Evolutionary conservation across 305 asterid species (phyloP), one percentile per base, ranked within the genome.

Genomic region (Fraxinus velutina): DNA sequence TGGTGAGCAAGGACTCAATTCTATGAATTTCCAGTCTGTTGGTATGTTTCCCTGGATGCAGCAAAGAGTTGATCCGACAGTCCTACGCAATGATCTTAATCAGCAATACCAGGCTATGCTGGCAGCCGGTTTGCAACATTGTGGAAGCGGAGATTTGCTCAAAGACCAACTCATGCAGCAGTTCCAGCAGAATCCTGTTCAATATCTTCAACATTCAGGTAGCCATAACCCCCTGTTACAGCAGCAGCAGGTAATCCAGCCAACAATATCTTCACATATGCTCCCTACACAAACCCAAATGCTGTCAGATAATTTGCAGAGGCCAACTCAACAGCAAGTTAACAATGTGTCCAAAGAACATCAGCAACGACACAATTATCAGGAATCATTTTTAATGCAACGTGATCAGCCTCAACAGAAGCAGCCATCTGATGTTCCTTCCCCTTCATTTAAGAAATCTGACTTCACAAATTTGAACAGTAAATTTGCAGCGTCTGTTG

Each of bases 11-110:
- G 97, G 97, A 39, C 89, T 90, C 84, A 92, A 88, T 79, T 80
- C 97, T 55, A 50, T 90, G 86, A 94, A 93, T 80, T 90, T 91
- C 78, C 94, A 88, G 74, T 86, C 99, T 60, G 86, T 80, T 12
- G 93, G 98, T 73, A 90, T 92, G 97, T 81, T 88, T 73, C 99
- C 98, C 6, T 91, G 92, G 94, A 91, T 91, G 94, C 97, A 92
- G 84, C 98, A 95, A 90, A 88, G 97, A 77, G 81, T 89, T 2
- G 98, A 94, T 83, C 95, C 96, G 0, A 68, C 87, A 19, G 79
- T 86, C 88, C 73, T 88, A 68, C 92, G 90, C 64, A 92, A 86
- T 39, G 97, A 95, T 85, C 90, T 92, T 30, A 87, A 90, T 76
- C 97, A 92, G 89, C 99, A 89, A 77, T 95, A 94, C 83, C 99